Conservation (phyloP, 2,329 filamentous ascomycete species). For the Sporothrix dimorphospora region DNA sequence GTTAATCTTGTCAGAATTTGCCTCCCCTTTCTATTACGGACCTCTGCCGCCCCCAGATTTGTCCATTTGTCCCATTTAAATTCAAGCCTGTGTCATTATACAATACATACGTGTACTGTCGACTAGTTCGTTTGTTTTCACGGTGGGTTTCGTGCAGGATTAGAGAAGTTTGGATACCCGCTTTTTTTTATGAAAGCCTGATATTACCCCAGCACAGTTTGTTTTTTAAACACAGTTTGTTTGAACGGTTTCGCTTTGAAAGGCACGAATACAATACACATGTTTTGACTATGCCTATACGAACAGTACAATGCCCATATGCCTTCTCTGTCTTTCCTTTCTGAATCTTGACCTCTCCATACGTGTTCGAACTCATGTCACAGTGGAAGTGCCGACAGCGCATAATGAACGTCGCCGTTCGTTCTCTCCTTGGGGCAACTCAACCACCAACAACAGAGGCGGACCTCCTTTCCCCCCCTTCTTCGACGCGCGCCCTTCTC, state of each 20-base stretch:
- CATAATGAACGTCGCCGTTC: neutral
- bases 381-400: neutral
- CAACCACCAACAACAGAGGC: neutral
- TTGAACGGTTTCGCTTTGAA: neutral
- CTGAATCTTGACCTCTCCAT: neutral
- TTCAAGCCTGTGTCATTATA: conserved; percentile 6
- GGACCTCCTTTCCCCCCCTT: neutral
- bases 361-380: neutral
- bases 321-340: neutral
- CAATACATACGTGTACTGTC: neutral
- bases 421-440: neutral
- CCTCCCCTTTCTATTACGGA: neutral
- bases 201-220: neutral
- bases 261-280: neutral
- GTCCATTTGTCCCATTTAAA: neutral
- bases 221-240: conserved; percentile 3
- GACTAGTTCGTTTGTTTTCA: neutral
- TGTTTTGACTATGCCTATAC: neutral
- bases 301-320: neutral
- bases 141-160: conserved; percentile 17
- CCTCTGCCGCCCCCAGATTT: neutral
- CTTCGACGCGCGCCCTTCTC: neutral
- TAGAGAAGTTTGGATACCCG: conserved; percentile 21
- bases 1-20: conserved; percentile 18
- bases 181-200: neutral